phyloP scores from a whole-genome alignment of 768 basidiomycete species.

The Steccherinum ochraceum region DNA sequence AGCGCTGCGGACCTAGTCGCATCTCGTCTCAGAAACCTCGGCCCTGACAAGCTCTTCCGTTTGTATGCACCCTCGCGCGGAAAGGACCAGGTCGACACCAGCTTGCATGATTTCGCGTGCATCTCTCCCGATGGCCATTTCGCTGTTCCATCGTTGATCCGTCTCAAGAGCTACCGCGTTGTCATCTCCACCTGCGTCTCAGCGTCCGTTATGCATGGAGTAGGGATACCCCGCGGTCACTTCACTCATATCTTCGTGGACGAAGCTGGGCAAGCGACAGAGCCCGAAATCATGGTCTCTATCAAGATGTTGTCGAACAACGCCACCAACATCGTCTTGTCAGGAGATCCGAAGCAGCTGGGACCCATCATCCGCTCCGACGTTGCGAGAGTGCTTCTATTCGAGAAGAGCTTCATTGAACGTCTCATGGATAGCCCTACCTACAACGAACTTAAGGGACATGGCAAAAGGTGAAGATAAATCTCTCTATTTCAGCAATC shows the following conservation, averaged over 20 bases:
- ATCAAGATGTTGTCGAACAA: constrained; percentile 54
- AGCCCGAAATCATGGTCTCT: constrained; percentile 57
- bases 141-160: constrained; percentile 37
- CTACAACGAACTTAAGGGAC: constrained; percentile 11
- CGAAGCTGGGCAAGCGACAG: constrained; percentile 68
- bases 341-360: constrained; percentile 68
- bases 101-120: constrained; percentile 31
- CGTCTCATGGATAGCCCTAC: constrained; percentile 36
- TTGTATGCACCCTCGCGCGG: constrained; percentile 52
- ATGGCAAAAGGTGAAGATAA: constrained; percentile 15
- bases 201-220: constrained; percentile 45
- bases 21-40: constrained; percentile 31
- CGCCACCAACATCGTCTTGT: constrained; percentile 51
- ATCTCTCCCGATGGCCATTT: constrained; percentile 32
- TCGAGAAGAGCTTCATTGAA: constrained; percentile 58
- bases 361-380: constrained; percentile 60
- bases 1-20: constrained; percentile 61
- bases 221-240: constrained; percentile 55
- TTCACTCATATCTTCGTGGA: constrained; percentile 67
- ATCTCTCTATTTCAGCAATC: not conserved
- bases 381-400: constrained; percentile 48
- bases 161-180: constrained; percentile 39
- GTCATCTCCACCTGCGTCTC: constrained; percentile 65
- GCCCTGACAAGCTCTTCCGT: constrained; percentile 39
- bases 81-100: constrained; percentile 26